phyloP scores from a whole-genome alignment of 2,329 filamentous ascomycete genomes.

The Cryphonectria carpinicola region DNA sequence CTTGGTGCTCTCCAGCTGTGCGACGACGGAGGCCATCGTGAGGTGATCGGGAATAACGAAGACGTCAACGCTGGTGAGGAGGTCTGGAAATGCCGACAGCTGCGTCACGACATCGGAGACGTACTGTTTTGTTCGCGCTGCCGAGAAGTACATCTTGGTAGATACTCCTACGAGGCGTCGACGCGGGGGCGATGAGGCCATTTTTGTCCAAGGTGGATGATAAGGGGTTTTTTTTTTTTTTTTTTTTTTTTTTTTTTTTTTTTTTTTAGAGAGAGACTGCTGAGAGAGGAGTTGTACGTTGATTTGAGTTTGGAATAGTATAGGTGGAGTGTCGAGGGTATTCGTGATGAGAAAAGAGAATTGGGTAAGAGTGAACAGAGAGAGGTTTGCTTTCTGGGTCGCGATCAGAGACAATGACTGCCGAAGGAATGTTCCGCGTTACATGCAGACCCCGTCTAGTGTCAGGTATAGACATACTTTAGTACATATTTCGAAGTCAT shows the following conservation, averaged over 20 bases:
- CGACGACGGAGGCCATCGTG: slow-evolving; percentile 59
- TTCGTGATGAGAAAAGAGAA: background rate
- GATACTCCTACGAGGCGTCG: slow-evolving; percentile 69
- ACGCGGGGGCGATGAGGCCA: slow-evolving; percentile 42
- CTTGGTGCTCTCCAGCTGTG: slow-evolving; percentile 48
- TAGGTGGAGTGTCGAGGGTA: no score
- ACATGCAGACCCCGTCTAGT: background rate
- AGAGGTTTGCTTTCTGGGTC: background rate
- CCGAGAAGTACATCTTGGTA: slow-evolving; percentile 69
- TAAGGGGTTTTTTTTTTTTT: no score
- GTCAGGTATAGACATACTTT: background rate
- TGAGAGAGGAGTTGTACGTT: background rate
- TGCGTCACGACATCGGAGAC: slow-evolving; percentile 53
- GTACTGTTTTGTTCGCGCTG: slow-evolving; percentile 63
- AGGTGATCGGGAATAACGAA: slow-evolving; percentile 82
- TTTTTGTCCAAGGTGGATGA: slow-evolving; percentile 14
- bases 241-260: no score
- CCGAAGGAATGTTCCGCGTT: background rate
- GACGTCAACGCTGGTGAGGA: slow-evolving; percentile 62
- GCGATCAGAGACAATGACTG: background rate
- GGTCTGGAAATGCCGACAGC: slow-evolving; percentile 45
- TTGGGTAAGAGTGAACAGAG: no score
- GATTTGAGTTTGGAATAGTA: background rate
- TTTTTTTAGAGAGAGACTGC: no score
- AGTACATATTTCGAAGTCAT: background rate